These are phyloP conservation scores for Botryotinia calthae DNA, from an alignment of 2,329 filamentous ascomycete species.

Conservation along the genomic window DNA sequence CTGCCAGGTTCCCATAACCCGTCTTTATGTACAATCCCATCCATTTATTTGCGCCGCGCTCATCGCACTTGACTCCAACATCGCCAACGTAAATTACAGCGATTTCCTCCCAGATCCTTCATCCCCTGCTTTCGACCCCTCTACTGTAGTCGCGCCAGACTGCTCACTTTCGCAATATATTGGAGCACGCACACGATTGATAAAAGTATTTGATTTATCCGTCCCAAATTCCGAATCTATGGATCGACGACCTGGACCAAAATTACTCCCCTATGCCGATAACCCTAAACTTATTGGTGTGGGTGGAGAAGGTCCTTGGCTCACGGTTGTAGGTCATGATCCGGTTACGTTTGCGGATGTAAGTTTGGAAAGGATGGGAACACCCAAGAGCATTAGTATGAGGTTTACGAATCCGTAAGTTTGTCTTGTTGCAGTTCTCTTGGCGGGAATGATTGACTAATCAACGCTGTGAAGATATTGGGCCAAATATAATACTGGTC, in stretches of 20 bases:
- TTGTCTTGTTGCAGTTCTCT: neutral
- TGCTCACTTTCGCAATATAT: conserved; percentile 37
- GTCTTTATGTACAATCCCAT: conserved; percentile 37
- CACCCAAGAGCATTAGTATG: conserved; percentile 35
- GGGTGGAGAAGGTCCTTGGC: conserved; percentile 32
- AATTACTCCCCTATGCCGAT: conserved; percentile 34
- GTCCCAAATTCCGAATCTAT: conserved; percentile 38
- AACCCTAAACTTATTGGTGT: conserved; percentile 35
- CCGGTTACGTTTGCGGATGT: conserved; percentile 36
- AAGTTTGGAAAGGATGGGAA: conserved; percentile 38
- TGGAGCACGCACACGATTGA: conserved; percentile 34
- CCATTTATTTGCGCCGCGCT: conserved; percentile 34
- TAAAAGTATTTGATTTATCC: conserved; percentile 34
- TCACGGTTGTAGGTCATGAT: conserved; percentile 39
- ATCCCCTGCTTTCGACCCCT: conserved; percentile 32
- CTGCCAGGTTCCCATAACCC: conserved; percentile 30
- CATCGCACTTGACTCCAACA: conserved; percentile 40
- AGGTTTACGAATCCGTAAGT: conserved; percentile 39
- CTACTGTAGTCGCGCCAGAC: conserved; percentile 30
- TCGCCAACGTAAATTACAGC: conserved; percentile 37
- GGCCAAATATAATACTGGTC: conserved; percentile 38
- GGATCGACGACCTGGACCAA: conserved; percentile 33
- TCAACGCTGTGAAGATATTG: conserved; percentile 33
- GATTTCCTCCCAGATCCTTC: conserved; percentile 36
- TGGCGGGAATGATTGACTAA: neutral